Base-by-base conservation (phyloP, 306 rosid genomes). In the Prunus campanulata region DNA sequence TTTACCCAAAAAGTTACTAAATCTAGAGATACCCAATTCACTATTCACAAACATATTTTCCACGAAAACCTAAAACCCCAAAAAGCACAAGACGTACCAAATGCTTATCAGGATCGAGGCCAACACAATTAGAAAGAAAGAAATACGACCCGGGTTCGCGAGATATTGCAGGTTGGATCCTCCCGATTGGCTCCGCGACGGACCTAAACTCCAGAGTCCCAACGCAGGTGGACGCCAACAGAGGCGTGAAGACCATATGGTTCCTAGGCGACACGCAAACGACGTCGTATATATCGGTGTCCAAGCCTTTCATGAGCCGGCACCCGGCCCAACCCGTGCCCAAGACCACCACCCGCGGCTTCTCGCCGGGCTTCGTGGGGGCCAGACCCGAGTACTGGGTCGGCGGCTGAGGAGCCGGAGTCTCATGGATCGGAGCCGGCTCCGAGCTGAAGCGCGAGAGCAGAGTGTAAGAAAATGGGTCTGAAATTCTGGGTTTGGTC, bases 311-410 rank as follows among this genome's bases (percentile, higher is more conserved):
- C 97, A 95, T 87, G 30, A 92, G 78, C 65, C 99, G 77, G 75
- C 97, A 89, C 10, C 97, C 99, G 0, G 97, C 99, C 99, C 97
- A 95, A 5, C 99, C 99, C 1, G 99, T 18, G 0, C 99, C 97
- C 73, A 95, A 63, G 4, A 95, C 97, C 75, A 95, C 96, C 70
- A 95, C 99, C 27, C 97, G 66, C 22, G 99, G 96, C 89, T 95
- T 95, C 89, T 92, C 93, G 42, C 83, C 86, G 14, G 88, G 25
- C 76, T 70, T 74, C 14, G 99, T 89, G 6, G 96, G 92, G 0
- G 27, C 77, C 46, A 95, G 78, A 0, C 84, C 87, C 39, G 93
- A 79, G 30, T 77, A 62, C 30, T 6, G 77, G 24, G 64, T 62
- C 72, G 83, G 15, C 1, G 63, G 50, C 57, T 83, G 66, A 61